phyloP scores from a whole-genome alignment of 371 early-diverging fungal species.

The Cokeromyces recurvatus region DNA sequence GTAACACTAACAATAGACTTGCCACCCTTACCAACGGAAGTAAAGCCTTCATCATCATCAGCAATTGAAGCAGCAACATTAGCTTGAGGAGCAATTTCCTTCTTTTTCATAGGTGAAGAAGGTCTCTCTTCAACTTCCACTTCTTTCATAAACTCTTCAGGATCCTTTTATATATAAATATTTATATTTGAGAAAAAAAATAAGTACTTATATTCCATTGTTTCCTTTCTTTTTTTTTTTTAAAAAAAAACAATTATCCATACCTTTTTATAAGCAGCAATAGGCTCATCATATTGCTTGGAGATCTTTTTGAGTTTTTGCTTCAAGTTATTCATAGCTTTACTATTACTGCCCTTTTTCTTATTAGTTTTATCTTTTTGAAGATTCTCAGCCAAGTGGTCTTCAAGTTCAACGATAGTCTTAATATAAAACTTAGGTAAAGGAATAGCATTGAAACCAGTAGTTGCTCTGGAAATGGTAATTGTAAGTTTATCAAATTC shows the following conservation, averaged over 20 bases:
- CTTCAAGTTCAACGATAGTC: constrained; percentile 74
- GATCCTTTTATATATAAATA: constrained; percentile 32
- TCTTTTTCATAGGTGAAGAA: constrained; percentile 1
- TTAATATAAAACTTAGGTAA: constrained; percentile 80
- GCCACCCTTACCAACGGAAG: constrained; percentile 82
- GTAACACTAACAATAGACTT: constrained; percentile 52
- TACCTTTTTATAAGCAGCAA: constrained; percentile 71
- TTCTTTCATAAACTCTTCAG: constrained; percentile 53
- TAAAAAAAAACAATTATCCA: not conserved
- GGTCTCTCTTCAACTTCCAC: constrained; percentile 33
- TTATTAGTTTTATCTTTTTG: constrained; percentile 60
- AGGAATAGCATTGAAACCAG: constrained; percentile 59
- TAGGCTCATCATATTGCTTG: constrained; percentile 69
- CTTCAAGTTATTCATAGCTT: constrained; percentile 87
- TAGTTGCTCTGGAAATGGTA: constrained; percentile 66
- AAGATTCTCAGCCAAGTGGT: constrained; percentile 52
- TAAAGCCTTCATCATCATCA: constrained; percentile 66
- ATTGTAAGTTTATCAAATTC: constrained; percentile 88
- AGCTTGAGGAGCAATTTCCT: constrained; percentile 1
- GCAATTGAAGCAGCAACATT: constrained; percentile 5
- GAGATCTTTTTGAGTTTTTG: constrained; percentile 88
- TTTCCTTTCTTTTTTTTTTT: too few species aligned
- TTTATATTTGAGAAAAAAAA: not conserved
- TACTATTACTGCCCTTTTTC: constrained; percentile 77
- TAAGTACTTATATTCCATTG: not conserved